These are phyloP conservation scores for Beauveria pseudobassiana DNA, from an alignment of 2,329 filamentous ascomycete genomes.

Conservation along the genomic window DNA sequence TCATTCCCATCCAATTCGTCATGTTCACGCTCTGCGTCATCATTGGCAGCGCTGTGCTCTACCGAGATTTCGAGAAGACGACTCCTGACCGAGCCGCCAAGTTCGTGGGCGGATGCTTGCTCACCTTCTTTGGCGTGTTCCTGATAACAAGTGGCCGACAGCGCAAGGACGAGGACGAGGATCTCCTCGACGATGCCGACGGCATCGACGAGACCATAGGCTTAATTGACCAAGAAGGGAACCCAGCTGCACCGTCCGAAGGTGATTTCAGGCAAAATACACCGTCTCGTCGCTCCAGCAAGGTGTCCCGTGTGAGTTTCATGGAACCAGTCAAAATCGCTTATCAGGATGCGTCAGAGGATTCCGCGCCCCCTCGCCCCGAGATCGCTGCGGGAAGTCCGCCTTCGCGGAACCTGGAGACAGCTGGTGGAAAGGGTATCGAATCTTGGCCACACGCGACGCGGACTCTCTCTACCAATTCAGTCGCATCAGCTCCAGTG, in stretches of 20 bases:
- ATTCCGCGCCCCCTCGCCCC: constrained; percentile 29
- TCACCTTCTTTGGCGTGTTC: constrained; percentile 97
- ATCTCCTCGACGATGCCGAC: constrained; percentile 40
- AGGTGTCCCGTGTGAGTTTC: constrained; percentile 39
- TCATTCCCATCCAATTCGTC: constrained; percentile 96
- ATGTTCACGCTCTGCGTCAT: constrained; percentile 95
- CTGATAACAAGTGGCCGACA: constrained; percentile 83
- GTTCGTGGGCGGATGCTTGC: constrained; percentile 80
- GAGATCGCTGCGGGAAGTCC: constrained; percentile 13
- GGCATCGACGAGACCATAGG: constrained; percentile 58
- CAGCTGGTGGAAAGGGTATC: constrained; percentile 20
- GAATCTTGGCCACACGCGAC: constrained; percentile 27
- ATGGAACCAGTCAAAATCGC: constrained; percentile 28
- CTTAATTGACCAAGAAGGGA: constrained; percentile 42
- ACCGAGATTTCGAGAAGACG: constrained; percentile 87
- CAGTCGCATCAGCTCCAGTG: constrained; percentile 11
- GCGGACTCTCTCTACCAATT: constrained; percentile 31
- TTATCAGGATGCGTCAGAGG: constrained; percentile 26
- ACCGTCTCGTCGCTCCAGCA: constrained; percentile 41
- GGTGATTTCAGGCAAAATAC: constrained; percentile 22
- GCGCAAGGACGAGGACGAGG: constrained; percentile 48
- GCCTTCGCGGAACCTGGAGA: not conserved
- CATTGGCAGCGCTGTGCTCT: constrained; percentile 84
- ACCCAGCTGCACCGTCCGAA: constrained; percentile 3
- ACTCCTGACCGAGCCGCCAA: constrained; percentile 66